A percentile compares a stretch with the other conserved stretches of the same genome.
These are phyloP conservation scores for Epichloe sp. DNA, from an alignment of 2,329 filamentous ascomycete genomes.

Conservation along the genomic window DNA sequence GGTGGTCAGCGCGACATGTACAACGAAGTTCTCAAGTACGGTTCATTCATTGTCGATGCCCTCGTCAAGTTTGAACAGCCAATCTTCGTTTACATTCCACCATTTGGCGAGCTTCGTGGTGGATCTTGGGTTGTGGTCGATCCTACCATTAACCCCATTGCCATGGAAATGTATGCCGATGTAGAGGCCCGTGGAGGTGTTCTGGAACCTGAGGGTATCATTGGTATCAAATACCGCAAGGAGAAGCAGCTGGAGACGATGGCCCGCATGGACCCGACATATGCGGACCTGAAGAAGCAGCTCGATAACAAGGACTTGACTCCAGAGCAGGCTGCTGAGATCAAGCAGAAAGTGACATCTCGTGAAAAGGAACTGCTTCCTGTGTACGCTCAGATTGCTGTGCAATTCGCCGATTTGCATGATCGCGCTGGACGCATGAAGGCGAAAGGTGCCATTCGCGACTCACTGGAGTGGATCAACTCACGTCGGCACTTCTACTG, in stretches of 20 bases:
- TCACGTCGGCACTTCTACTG: constrained; percentile 98
- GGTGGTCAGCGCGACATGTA: constrained; percentile 99
- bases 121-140: constrained; percentile 99
- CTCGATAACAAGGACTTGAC: constrained; percentile 48
- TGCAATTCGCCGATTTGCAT: constrained; percentile 95
- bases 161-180: constrained; percentile 99
- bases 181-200: constrained; percentile 92
- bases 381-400: constrained; percentile 87
- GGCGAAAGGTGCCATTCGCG: constrained; percentile 88
- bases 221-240: constrained; percentile 96
- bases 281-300: constrained; percentile 72
- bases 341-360: constrained; percentile 73
- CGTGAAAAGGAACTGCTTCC: constrained; percentile 84
- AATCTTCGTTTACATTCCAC: constrained; percentile 97
- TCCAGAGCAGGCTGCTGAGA: constrained; percentile 59
- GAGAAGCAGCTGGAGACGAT: constrained; percentile 97
- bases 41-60: constrained; percentile 96
- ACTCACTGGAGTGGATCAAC: constrained; percentile 72
- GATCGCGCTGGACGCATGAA: constrained; percentile 96
- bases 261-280: constrained; percentile 78
- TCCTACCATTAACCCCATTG: constrained; percentile 89
- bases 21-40: constrained; percentile 99
- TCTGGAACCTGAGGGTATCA: constrained; percentile 92
- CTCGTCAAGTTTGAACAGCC: constrained; percentile 98
- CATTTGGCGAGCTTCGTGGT: constrained; percentile 90